Conservation (phyloP, 139 green algal species). For the Tetradesmus obliquus region DNA sequence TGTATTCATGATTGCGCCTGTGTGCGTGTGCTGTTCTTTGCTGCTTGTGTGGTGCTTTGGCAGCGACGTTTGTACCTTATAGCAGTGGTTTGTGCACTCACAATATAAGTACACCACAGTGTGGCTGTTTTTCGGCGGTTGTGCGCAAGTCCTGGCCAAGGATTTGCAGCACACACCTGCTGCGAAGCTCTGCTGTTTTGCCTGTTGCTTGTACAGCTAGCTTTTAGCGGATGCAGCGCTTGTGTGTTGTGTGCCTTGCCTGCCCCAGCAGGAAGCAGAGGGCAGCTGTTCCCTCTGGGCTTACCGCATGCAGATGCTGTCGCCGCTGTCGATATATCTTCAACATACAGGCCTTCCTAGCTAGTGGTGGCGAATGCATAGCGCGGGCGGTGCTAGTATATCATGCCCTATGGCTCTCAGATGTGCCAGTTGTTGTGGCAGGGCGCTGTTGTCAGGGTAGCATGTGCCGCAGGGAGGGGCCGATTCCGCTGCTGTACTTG, state of each 20-base stretch:
- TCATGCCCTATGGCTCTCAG: background rate
- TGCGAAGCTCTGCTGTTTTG: background rate
- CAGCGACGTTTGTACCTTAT: too few species aligned
- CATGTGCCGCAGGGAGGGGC: background rate
- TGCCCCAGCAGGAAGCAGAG: background rate
- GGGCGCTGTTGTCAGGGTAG: background rate
- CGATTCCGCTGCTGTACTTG: background rate
- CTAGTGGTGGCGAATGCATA: background rate
- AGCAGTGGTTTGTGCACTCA: too few species aligned
- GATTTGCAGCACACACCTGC: background rate
- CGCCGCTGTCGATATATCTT: background rate
- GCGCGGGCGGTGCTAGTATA: background rate
- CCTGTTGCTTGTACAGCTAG: background rate
- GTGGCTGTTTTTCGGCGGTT: background rate
- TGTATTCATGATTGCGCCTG: too few species aligned
- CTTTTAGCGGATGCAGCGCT: too few species aligned
- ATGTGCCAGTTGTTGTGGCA: too few species aligned
- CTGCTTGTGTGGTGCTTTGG: too few species aligned
- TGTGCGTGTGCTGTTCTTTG: too few species aligned
- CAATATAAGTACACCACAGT: too few species aligned
- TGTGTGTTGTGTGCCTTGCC: background rate
- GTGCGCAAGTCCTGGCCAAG: too few species aligned
- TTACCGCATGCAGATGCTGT: background rate
- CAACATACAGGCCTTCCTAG: background rate
- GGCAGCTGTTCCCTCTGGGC: background rate